Percentiles rank a stretch among this genome's conserved stretches.
Evolutionary conservation across 257 asterid species (phyloP).

Genomic region (Scutellaria baicalensis): DNA sequence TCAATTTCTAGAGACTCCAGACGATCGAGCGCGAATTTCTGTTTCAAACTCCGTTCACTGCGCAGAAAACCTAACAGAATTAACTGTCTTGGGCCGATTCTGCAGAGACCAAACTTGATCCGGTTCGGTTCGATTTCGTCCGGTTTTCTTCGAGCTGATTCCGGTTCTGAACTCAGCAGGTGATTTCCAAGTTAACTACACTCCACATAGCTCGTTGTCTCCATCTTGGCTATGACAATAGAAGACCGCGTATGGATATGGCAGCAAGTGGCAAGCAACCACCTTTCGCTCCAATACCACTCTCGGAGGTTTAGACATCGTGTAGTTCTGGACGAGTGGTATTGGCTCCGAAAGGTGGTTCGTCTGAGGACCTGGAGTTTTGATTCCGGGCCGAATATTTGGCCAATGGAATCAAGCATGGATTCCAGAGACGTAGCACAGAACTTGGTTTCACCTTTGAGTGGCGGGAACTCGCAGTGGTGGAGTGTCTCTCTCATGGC

Average conservation of each 20-base stretch:
- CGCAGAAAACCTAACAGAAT: no score
- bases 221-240: slow-evolving; percentile 68
- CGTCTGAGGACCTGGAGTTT: slow-evolving; percentile 37
- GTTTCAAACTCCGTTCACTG: no score
- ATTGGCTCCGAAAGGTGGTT: slow-evolving; percentile 23
- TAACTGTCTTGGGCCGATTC: no score
- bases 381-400: slow-evolving; percentile 23
- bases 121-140: no score
- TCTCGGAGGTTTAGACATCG: slow-evolving; percentile 27
- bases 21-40: no score
- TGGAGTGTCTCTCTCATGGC: slow-evolving; percentile 55
- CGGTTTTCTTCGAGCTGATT: no score
- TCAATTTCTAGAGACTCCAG: no score
- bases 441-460: slow-evolving; percentile 60
- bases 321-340: slow-evolving; percentile 52
- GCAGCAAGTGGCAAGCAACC: slow-evolving; percentile 62
- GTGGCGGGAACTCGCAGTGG: slow-evolving; percentile 62
- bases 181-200: no score
- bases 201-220: slow-evolving; percentile 42
- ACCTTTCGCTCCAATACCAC: slow-evolving; percentile 29
- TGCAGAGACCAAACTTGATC: no score
- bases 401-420: slow-evolving; percentile 47
- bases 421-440: slow-evolving; percentile 72
- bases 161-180: no score
- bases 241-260: slow-evolving; percentile 81